Evolutionary conservation across 2,329 filamentous ascomycete genomes (phyloP), one percentile per base, ranked within the genome.

Genomic region (Apiospora rasikravindrae): DNA sequence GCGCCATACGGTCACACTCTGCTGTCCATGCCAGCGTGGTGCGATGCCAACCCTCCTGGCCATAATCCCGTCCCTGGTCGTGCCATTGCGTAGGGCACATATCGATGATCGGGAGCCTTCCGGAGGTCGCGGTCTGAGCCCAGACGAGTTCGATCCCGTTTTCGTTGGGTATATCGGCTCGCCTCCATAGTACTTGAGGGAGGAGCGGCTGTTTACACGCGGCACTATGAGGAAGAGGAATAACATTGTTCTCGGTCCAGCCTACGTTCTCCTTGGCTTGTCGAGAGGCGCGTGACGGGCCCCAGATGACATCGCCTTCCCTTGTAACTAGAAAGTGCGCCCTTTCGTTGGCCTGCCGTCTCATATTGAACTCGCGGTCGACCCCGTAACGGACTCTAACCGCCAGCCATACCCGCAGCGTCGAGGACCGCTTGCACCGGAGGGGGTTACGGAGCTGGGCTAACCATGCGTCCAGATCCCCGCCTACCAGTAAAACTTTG

Each of bases 281-380:
- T 22, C 29, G 29, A 13, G 53, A 10, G 19, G 53, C 6, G 53
- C 53, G 53, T 10, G 53, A 61, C 53, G 53, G 53, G 53, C 53
- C 53, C 53, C 53, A 61, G 53, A 61, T n/a, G 7, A 61, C 53
- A 13, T 61, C 29, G 53, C 29, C 53, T 61, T 61, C 53, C 53
- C 29, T 16, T 19, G 26, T 57, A 1, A 57, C 51, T 19, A 57
- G 4, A n/a, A 61, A 61, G 19, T 37, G 10, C 13, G 29, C 29
- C 53, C 16, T 11, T 13, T 10, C 16, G 8, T 11, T 8, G 8
- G 53, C 53, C 26, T n/a, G 53, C 53, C 53, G 53, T 61, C 53
- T 61, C 29, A 1, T 61, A 16, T 61, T 57, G 4, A 57, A 19
- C 51, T 57, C 51, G 26, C 13, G 13, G 7, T 57, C 51, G 13